Conservation (phyloP, 352 stramenopile species). For the Phytophthora quininea region DNA sequence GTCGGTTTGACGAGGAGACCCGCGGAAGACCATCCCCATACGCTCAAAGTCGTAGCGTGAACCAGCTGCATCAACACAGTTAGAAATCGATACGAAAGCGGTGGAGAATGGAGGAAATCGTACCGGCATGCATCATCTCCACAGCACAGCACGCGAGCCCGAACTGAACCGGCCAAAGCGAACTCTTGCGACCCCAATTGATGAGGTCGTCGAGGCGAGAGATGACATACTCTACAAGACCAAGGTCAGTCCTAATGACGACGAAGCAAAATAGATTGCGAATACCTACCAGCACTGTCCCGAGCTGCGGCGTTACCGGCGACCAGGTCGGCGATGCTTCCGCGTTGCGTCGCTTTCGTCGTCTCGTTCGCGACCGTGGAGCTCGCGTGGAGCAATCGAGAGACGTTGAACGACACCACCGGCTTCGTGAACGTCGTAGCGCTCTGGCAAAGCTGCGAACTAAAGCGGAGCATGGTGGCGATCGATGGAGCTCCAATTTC, state of each 20-base stretch:
- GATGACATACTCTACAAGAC: background rate
- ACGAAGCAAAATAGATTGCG: background rate
- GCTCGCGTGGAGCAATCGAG: background rate
- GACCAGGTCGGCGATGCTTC: background rate
- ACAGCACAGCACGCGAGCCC: background rate
- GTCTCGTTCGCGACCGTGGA: background rate
- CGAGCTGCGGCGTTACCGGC: background rate
- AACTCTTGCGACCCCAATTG: constrained; percentile 2
- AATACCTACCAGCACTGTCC: background rate
- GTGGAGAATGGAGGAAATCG: background rate
- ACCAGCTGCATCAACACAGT: background rate
- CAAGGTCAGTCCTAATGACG: background rate
- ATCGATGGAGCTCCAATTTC: background rate
- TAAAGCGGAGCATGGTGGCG: background rate
- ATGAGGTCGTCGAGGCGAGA: background rate
- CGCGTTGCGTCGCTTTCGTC: background rate
- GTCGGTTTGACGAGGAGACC: constrained; percentile 1
- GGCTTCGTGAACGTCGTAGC: background rate
- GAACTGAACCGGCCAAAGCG: background rate
- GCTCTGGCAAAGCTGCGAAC: background rate
- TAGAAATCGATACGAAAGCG: background rate
- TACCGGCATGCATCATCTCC: constrained; percentile 1
- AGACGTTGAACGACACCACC: background rate
- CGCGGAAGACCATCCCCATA: constrained; percentile 3
- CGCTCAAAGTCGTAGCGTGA: constrained; percentile 1